Conservation (phyloP, 106 monocot species). For the Posidonia australis region DNA sequence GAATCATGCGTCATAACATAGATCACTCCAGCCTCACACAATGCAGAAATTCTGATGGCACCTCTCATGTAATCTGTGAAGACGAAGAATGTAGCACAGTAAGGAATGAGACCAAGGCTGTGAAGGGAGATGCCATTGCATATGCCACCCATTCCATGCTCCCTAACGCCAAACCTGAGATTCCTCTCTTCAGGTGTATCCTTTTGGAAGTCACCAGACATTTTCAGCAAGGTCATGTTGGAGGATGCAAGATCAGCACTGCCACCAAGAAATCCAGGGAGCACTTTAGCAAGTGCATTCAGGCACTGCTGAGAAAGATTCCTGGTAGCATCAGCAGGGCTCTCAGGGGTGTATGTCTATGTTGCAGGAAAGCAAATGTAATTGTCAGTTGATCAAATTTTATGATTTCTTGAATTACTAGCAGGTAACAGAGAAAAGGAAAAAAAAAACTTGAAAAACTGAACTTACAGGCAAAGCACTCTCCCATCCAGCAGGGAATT, state of each 20-base stretch:
- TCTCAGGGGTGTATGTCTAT: constrained; percentile 70
- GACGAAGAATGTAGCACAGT: constrained; percentile 84
- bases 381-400: neutral
- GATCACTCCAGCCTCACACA: constrained; percentile 57
- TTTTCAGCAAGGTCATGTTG: constrained; percentile 79
- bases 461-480: constrained; percentile 57
- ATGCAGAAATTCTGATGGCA: constrained; percentile 68
- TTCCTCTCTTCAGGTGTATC: constrained; percentile 68
- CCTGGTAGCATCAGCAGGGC: constrained; percentile 62
- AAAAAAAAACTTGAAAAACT: neutral
- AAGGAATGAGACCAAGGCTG: constrained; percentile 63
- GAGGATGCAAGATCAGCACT: constrained; percentile 82
- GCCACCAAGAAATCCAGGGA: constrained; percentile 79
- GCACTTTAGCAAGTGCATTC: constrained; percentile 57
- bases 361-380: neutral
- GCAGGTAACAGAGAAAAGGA: neutral
- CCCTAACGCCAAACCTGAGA: constrained; percentile 73
- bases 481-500: constrained; percentile 57
- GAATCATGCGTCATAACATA: constrained; percentile 94
- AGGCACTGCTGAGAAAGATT: constrained; percentile 80
- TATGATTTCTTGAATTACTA: neutral
- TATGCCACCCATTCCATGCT: constrained; percentile 85
- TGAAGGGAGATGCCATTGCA: constrained; percentile 79
- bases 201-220: constrained; percentile 75
- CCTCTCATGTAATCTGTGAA: constrained; percentile 92